phyloP scores from a whole-genome alignment of 2,329 filamentous ascomycete genomes.

The Pestalotiopsis sp. region DNA sequence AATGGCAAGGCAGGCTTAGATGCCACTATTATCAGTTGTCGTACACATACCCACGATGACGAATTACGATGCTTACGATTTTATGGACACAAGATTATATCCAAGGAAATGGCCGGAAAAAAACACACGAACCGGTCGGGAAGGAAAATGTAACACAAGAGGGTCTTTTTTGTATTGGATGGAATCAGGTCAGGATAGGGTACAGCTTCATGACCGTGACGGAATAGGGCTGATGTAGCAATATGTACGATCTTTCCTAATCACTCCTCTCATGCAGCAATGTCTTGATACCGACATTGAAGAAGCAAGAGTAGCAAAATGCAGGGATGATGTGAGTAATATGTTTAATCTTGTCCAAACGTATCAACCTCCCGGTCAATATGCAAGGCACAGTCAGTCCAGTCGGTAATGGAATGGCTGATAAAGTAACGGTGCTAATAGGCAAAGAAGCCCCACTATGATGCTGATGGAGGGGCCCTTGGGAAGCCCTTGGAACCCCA shows the following conservation, averaged over 20 bases:
- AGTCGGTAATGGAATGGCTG: no score
- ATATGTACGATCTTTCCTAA: background rate
- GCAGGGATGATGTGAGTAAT: background rate
- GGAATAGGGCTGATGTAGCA: background rate
- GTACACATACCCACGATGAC: background rate
- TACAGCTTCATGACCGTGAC: background rate
- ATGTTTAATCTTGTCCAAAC: background rate
- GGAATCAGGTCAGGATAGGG: background rate
- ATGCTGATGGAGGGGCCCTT: background rate
- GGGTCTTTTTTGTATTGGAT: background rate
- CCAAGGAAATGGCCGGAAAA: background rate
- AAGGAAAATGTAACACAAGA: background rate
- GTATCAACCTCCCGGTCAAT: no score
- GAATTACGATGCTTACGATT: background rate
- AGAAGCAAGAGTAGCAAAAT: background rate
- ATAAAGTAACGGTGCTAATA: background rate
- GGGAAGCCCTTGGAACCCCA: background rate
- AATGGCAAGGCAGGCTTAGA: background rate
- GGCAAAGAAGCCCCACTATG: slow-evolving; percentile 2
- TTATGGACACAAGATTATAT: background rate
- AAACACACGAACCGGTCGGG: background rate
- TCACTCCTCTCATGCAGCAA: background rate
- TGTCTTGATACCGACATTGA: background rate
- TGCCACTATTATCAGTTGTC: background rate
- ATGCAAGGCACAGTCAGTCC: no score